Evolutionary conservation across 768 basidiomycete genomes (phyloP), one percentile per base, ranked within the genome.

Genomic region (Pisolithus microcarpus): DNA sequence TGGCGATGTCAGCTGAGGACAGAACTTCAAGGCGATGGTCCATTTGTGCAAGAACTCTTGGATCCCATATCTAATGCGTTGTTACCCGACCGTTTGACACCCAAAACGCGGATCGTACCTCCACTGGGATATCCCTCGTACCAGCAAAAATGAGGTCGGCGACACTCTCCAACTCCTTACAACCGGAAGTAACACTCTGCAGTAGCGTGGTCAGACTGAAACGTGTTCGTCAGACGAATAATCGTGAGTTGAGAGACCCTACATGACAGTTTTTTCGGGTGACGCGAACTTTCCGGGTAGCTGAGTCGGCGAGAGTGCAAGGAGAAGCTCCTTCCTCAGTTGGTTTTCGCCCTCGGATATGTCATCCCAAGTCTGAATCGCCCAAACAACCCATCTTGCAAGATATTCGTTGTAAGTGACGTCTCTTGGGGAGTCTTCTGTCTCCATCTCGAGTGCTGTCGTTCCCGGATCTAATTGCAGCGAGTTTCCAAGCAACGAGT

Each of bases 331-430:
- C 50, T 71, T 78, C 52, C 69, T 71, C 28, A 81, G 51, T 50
- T 78, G 71, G 15, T 58, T 56, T 24, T 73, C 75, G 13, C 60
- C 55, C 28, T 64, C 60, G 10, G 66, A 52, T 19, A 62, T 63
- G 16, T 54, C 59, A 8, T 66, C 66, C 67, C 69, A 75, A 11
- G 60, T 68, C 36, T 75, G 71, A 23, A 77, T 62, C 28, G 72
- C 70, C 87, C 88, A 91, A 19, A 72, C 68, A 4, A 69, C 77
- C 89, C 89, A 91, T 48, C 79, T 77, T 10, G 84, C 82, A 9
- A 89, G 68, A 56, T 81, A 85, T 49, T 73, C 65, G 40, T 75
- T 72, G 59, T 82, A 82, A 1, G 80, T 72, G 7, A 63, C 48
- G 59, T 78, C 77, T 28, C 38, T 53, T 36, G 60, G 60, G 19